Conservation (phyloP, 1,139 yeast species). For the Citeromyces siamensis region DNA sequence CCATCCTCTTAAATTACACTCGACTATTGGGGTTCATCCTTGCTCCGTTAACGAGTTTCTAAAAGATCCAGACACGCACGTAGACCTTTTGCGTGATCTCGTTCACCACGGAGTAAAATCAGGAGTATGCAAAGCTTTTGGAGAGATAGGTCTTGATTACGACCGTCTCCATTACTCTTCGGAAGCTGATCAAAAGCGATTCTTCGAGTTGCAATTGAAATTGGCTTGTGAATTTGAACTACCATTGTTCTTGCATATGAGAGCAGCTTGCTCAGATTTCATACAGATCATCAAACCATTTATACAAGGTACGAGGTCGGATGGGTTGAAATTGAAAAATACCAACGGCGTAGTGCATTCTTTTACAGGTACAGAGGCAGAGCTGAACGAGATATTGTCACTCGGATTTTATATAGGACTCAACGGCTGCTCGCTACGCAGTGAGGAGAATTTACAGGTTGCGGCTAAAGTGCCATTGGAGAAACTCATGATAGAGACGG, state of each 20-base stretch:
- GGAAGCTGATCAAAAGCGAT: slow-evolving; percentile 49
- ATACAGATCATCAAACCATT: slow-evolving; percentile 46
- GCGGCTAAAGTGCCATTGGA: slow-evolving; percentile 56
- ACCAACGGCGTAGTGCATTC: slow-evolving; percentile 78
- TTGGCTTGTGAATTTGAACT: slow-evolving; percentile 40
- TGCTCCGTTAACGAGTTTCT: slow-evolving; percentile 66
- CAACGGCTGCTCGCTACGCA: slow-evolving; percentile 86
- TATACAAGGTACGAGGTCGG: slow-evolving; percentile 25
- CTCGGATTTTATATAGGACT: slow-evolving; percentile 67
- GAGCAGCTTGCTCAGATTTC: slow-evolving; percentile 82
- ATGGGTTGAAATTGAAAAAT: slow-evolving; percentile 17
- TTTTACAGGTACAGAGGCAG: slow-evolving; percentile 74
- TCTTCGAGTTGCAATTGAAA: slow-evolving; percentile 63
- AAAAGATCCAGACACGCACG: slow-evolving; percentile 24
- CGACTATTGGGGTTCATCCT: slow-evolving; percentile 94
- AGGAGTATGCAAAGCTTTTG: slow-evolving; percentile 64
- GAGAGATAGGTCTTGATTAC: slow-evolving; percentile 90
- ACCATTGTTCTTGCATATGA: slow-evolving; percentile 84
- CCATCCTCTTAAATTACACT: slow-evolving; percentile 22
- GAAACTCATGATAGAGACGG: slow-evolving; percentile 75
- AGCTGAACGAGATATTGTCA: slow-evolving; percentile 35
- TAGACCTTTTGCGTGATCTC: slow-evolving; percentile 33
- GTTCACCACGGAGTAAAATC: slow-evolving; percentile 32
- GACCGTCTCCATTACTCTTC: slow-evolving; percentile 76
- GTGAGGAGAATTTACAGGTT: slow-evolving; percentile 59